A percentile compares a stretch with the other conserved stretches of the same genome.
Conservation (phyloP, 2,329 filamentous ascomycete species). For the Nothophaeocryptopus gaeumannii region DNA sequence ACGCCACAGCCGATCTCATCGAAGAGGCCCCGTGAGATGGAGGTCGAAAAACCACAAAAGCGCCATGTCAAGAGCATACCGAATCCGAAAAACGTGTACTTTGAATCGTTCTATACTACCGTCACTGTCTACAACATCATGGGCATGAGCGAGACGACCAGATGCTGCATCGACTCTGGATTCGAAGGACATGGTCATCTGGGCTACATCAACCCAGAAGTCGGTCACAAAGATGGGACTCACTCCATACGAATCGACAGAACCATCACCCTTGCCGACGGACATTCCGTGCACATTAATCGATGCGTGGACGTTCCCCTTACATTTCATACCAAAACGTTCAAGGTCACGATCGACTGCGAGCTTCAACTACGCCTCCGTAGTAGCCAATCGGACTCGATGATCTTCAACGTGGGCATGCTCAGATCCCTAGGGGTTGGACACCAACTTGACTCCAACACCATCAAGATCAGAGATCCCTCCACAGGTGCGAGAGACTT, state of each 20-base stretch:
- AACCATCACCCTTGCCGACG: neutral
- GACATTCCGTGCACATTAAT: neutral
- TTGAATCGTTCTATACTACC: neutral
- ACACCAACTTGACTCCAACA: too few relatives aligned
- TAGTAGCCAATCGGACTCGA: neutral
- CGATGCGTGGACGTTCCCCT: neutral
- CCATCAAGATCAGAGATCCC: too few relatives aligned
- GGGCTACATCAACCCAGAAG: neutral
- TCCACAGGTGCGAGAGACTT: too few relatives aligned
- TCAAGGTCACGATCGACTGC: neutral
- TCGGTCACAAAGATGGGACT: neutral
- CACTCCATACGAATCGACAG: neutral
- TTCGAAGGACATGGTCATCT: neutral
- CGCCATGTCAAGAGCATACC: too few relatives aligned
- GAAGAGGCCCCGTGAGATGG: too few relatives aligned
- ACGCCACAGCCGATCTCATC: too few relatives aligned
- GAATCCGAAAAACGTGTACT: too few relatives aligned
- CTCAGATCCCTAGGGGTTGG: neutral
- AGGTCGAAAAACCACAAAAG: too few relatives aligned
- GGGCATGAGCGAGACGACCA: neutral
- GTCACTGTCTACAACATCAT: neutral
- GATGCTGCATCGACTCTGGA: neutral
- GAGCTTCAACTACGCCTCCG: neutral
- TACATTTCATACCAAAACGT: neutral
- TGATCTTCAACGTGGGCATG: conserved; percentile 11